A percentile compares a stretch with the other conserved stretches of the same genome.
These are phyloP conservation scores for Alnus glutinosa DNA, from an alignment of 306 rosid genomes.

Conservation along the genomic window DNA sequence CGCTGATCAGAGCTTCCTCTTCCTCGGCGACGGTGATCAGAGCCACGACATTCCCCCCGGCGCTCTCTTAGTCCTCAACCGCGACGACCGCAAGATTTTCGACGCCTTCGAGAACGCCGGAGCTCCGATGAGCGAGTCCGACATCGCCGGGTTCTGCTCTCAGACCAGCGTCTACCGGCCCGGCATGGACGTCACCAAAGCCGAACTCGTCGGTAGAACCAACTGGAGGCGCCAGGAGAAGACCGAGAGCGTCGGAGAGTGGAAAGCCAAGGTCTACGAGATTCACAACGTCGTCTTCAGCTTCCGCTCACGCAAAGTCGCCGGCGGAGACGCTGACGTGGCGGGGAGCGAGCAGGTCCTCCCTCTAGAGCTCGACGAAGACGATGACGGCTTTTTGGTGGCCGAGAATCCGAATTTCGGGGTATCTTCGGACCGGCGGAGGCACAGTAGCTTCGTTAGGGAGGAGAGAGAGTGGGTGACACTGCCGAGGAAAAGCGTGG, in stretches of 20 bases:
- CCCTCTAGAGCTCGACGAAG: constrained; percentile 87
- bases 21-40: constrained; percentile 80
- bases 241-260: constrained; percentile 81
- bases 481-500: constrained; percentile 78
- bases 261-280: constrained; percentile 85
- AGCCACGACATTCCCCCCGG: constrained; percentile 53
- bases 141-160: constrained; percentile 71
- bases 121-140: constrained; percentile 74
- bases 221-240: constrained; percentile 95
- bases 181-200: constrained; percentile 91
- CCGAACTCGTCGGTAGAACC: constrained; percentile 81
- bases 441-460: constrained; percentile 82
- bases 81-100: constrained; percentile 63
- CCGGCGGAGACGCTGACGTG: constrained; percentile 53
- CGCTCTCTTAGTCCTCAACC: constrained; percentile 72
- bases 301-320: constrained; percentile 79
- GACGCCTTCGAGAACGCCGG: constrained; percentile 91
- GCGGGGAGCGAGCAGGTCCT: constrained; percentile 77
- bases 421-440: constrained; percentile 50
- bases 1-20: constrained; percentile 93
- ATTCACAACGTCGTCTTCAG: constrained; percentile 83
- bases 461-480: constrained; percentile 84
- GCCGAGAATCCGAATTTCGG: constrained; percentile 82
- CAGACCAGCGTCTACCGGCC: constrained; percentile 90
- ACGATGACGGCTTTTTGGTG: constrained; percentile 88